Evolutionary conservation across 345 rosid genomes (phyloP).

Genomic region (Linum usitatissimum): DNA sequence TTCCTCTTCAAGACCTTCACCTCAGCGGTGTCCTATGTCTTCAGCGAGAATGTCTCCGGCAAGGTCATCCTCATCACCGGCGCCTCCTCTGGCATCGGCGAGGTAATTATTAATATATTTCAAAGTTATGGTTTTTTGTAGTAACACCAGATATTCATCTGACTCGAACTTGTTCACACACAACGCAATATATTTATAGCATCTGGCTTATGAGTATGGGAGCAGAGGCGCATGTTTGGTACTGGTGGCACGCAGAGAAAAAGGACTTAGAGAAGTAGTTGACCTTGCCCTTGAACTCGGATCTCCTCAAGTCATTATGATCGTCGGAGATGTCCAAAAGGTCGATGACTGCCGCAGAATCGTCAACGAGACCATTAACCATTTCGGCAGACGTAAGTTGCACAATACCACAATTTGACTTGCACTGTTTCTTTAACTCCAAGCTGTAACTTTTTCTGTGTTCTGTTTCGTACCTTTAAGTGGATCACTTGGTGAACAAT

Average conservation of each 20-base stretch:
- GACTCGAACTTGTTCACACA: too few species aligned
- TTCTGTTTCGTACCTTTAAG: background rate
- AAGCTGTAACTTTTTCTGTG: too few species aligned
- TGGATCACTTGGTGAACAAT: constrained; percentile 23
- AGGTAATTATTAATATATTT: background rate
- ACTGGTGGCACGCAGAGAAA: constrained; percentile 13
- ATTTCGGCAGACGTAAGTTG: constrained; percentile 40
- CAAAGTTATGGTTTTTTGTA: too few species aligned
- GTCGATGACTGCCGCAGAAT: constrained; percentile 37
- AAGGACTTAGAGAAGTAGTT: constrained; percentile 10
- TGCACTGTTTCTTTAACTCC: too few species aligned
- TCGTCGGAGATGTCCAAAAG: constrained; percentile 49
- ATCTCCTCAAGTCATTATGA: constrained; percentile 12
- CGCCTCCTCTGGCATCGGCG: constrained; percentile 25
- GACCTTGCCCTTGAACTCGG: constrained; percentile 9
- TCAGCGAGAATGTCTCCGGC: constrained; percentile 19
- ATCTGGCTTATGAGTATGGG: constrained; percentile 29
- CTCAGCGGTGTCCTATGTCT: constrained; percentile 5
- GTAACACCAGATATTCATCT: too few species aligned
- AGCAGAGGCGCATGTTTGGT: constrained; percentile 16
- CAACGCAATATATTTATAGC: constrained; percentile 12
- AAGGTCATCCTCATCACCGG: constrained; percentile 28
- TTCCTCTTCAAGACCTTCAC: constrained; percentile 17
- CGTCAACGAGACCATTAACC: constrained; percentile 26
- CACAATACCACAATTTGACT: too few species aligned